phyloP scores from a whole-genome alignment of 2,329 filamentous ascomycete genomes.

The Trichoderma polysporum region DNA sequence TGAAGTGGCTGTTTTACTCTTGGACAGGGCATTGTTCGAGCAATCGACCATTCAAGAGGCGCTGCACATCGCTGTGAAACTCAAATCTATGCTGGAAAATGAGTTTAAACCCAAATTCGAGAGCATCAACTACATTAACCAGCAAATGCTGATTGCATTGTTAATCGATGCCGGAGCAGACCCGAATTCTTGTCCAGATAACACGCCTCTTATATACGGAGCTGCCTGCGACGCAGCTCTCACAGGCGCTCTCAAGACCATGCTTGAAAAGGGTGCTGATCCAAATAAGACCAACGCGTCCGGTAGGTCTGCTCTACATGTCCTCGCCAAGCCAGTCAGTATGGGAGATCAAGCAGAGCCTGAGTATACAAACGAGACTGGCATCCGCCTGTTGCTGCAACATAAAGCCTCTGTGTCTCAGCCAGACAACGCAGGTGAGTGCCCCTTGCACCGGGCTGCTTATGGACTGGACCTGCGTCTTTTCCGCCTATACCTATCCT shows the following conservation, averaged over 20 bases:
- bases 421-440: conserved; percentile 27
- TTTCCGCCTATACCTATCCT: conserved; percentile 26
- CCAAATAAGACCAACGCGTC: conserved; percentile 21
- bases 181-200: conserved; percentile 14
- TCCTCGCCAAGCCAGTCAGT: conserved; percentile 20
- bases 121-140: conserved; percentile 22
- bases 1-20: conserved; percentile 16
- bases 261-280: conserved; percentile 31
- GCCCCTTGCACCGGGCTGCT: conserved; percentile 27
- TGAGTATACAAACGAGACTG: conserved; percentile 18
- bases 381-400: conserved; percentile 26
- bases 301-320: conserved; percentile 28
- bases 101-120: conserved; percentile 1
- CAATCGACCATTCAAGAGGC: not conserved
- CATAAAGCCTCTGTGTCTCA: conserved; percentile 24
- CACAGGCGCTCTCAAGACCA: conserved; percentile 25
- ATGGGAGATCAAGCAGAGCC: not conserved
- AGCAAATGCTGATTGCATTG: conserved; percentile 24
- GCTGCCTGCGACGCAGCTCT: conserved; percentile 18
- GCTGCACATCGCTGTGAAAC: conserved; percentile 1
- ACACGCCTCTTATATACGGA: conserved; percentile 9
- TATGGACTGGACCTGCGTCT: conserved; percentile 21
- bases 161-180: conserved; percentile 28
- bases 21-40: conserved; percentile 12
- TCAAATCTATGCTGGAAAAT: not conserved